phyloP scores from a whole-genome alignment of 495 filamentous ascomycete species.

The Penicillium arizonense region DNA sequence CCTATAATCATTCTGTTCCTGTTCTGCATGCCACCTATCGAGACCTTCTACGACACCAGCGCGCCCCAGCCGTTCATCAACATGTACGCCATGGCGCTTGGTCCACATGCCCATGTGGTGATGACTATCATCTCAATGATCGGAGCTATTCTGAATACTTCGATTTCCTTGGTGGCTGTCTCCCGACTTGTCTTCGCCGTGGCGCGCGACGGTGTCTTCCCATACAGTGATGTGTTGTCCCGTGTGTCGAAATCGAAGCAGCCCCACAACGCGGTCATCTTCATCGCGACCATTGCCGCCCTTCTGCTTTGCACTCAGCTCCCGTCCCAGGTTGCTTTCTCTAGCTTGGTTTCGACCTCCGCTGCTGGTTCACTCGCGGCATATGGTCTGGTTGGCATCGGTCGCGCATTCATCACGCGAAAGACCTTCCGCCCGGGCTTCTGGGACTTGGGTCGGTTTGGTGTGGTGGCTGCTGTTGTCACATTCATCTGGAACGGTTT shows the following conservation, averaged over 20 bases:
- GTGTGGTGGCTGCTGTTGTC: constrained; percentile 28
- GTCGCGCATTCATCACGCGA: constrained; percentile 31
- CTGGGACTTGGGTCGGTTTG: constrained; percentile 31
- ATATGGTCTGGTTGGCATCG: constrained; percentile 34
- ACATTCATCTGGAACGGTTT: constrained; percentile 39
- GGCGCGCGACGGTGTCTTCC: constrained; percentile 37
- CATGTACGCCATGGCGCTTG: constrained; percentile 35
- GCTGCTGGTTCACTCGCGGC: constrained; percentile 37
- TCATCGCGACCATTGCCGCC: constrained; percentile 30
- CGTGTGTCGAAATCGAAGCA: constrained; percentile 35
- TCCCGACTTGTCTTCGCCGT: constrained; percentile 41
- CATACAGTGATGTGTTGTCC: constrained; percentile 29
- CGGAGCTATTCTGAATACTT: constrained; percentile 34
- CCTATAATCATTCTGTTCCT: constrained; percentile 37
- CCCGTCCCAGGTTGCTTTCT: constrained; percentile 35
- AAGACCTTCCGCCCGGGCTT: constrained; percentile 31
- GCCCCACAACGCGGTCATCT: constrained; percentile 37
- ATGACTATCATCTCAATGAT: constrained; percentile 37
- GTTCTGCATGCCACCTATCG: constrained; percentile 36
- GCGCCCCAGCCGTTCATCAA: constrained; percentile 40
- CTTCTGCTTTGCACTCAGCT: constrained; percentile 36
- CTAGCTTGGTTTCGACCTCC: constrained; percentile 32
- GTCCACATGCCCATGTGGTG: constrained; percentile 34
- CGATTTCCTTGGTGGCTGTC: constrained; percentile 36
- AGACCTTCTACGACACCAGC: constrained; percentile 27